phyloP scores from a whole-genome alignment of 2,329 filamentous ascomycete species.

The Acephala macrosclerotiorum region DNA sequence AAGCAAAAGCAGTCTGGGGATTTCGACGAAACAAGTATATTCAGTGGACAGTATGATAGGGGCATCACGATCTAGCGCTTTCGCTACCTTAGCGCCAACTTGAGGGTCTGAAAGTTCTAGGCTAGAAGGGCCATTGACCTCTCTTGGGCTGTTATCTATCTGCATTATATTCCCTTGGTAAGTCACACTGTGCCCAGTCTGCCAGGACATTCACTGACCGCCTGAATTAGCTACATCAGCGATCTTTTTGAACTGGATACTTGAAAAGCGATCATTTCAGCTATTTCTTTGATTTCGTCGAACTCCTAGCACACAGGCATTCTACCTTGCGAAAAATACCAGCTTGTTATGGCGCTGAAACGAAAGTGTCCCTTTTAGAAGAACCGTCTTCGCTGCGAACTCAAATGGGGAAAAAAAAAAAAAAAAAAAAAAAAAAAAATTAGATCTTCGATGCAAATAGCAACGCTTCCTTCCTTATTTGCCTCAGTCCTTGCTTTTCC shows the following conservation, averaged over 20 bases:
- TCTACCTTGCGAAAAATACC: not conserved
- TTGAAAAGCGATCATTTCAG: not conserved
- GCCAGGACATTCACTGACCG: no score
- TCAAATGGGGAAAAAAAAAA: constrained; percentile 25
- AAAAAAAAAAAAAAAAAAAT: constrained; percentile 17
- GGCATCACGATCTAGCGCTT: no score
- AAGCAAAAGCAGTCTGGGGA: no score
- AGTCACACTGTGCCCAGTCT: no score
- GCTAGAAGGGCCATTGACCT: no score
- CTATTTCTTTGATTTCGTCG: not conserved
- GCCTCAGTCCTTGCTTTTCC: not conserved
- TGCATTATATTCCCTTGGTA: no score
- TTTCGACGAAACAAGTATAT: no score
- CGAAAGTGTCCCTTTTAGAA: constrained; percentile 3
- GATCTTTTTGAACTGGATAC: not conserved
- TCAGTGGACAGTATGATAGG: no score
- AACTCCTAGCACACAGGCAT: not conserved
- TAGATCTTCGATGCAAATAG: constrained; percentile 7
- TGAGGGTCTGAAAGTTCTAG: no score
- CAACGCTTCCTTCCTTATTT: not conserved
- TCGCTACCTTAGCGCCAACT: no score
- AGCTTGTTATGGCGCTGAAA: constrained; percentile 11
- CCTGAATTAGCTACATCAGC: no score
- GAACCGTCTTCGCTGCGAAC: constrained; percentile 21
- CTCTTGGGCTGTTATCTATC: no score